Evolutionary conservation across 2,329 filamentous ascomycete genomes (phyloP), one percentile per base, ranked within the genome.

Genomic region (Cordyceps militaris): DNA sequence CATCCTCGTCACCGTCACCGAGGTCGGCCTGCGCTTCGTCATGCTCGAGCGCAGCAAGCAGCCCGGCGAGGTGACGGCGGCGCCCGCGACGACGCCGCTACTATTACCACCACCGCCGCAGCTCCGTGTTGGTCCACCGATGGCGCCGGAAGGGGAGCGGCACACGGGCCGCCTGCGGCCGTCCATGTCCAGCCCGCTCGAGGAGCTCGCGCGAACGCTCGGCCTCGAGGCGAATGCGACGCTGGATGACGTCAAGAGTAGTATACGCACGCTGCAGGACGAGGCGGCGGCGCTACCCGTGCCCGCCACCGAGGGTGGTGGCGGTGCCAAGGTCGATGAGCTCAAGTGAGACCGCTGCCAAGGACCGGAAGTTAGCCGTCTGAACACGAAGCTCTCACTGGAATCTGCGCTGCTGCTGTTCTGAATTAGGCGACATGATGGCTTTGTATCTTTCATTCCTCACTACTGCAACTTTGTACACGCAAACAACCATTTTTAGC

Each of bases 1-100:
- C 68, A 97, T 99, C 66, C 77, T 91, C 54, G 91, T 99, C 55
- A 97, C 94, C 2, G 88, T 90, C 52, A 86, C 88, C 3, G 94
- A 99, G 74, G 93, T 97, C 9, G 84, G 88, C 56, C 76, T 99
- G 52, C 82, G 94, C 7, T 97, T 97, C 68, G 85, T 80, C 28
- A 88, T 96, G 56, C 74, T 96, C 48, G 61, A 65, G 55, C 61
- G 60, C 53, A 67, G 66, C 57, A 68, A 68, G 49, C 62, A 60
- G 51, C 60, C 58, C 21, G 61, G 61, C 26, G 61, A 62, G 61
- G 61, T 23, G 61, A 62, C 28, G 16, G 14, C 40, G 21, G 3
- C 40, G 34, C 47, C 42, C 43, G 1, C 7, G 23, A 23, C 36
- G 19, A n/a, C n/a, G n/a, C n/a, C 16, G 36, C 1, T n/a, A 21